Conservation (phyloP, 129 eudicot genomes). For the Dittrichia graveolens region DNA sequence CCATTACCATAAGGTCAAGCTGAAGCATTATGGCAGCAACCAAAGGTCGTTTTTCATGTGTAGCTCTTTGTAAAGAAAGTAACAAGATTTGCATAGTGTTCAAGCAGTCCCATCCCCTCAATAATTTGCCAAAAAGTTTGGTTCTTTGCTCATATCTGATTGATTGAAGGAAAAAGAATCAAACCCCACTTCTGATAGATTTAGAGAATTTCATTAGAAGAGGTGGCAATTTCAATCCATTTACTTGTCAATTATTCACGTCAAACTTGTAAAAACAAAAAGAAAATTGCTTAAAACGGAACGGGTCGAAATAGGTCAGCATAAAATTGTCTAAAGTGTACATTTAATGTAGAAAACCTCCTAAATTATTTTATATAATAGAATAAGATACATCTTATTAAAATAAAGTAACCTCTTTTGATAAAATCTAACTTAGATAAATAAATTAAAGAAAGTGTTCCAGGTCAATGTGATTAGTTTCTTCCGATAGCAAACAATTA, state of each 20-base stretch:
- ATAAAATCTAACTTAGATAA: not conserved
- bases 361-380: not conserved
- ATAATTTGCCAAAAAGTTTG: conserved; percentile 44
- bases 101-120: conserved; percentile 61
- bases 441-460: not conserved
- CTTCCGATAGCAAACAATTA: not conserved
- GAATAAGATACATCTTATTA: not conserved
- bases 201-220: not conserved
- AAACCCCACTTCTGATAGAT: not conserved
- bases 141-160: conserved; percentile 54
- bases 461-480: not conserved
- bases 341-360: not conserved
- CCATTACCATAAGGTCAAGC: conserved; percentile 73
- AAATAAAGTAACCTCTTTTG: not conserved
- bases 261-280: not conserved
- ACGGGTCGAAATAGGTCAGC: not conserved
- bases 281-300: not conserved
- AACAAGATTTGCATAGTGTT: conserved; percentile 64
- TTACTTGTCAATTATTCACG: not conserved
- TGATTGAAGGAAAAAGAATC: conserved; percentile 16
- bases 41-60: conserved; percentile 57
- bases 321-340: not conserved
- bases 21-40: conserved; percentile 69
- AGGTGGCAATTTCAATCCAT: not conserved
- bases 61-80: conserved; percentile 59